These are phyloP conservation scores for Lippia alba DNA, from an alignment of 305 asterid species.

Conservation along the genomic window DNA sequence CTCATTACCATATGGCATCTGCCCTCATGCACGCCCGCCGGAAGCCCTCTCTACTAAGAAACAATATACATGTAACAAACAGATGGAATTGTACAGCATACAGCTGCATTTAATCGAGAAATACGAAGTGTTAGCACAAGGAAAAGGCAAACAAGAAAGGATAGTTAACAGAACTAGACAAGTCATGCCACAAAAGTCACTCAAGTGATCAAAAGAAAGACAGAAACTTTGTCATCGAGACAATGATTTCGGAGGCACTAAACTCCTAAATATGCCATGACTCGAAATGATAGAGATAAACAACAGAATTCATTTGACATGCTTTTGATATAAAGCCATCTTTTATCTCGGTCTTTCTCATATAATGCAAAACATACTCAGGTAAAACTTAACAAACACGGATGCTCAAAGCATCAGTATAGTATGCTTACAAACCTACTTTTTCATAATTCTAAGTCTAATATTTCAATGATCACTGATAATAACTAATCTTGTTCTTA, in stretches of 20 bases:
- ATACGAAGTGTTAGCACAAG: conserved; percentile 17
- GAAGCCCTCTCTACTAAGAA: conserved; percentile 95
- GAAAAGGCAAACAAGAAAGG: neutral
- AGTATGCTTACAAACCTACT: neutral
- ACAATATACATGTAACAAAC: conserved; percentile 83
- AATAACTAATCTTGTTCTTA: neutral
- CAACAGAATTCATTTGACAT: conserved; percentile 4
- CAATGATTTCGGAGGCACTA: neutral
- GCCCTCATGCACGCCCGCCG: conserved; percentile 96
- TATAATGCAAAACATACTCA: neutral
- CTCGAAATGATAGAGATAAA: neutral
- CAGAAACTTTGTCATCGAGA: neutral
- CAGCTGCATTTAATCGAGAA: conserved; percentile 53
- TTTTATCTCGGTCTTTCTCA: neutral
- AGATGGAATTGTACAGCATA: conserved; percentile 92
- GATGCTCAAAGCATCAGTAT: neutral
- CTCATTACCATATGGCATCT: conserved; percentile 62
- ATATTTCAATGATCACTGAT: neutral
- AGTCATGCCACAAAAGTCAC: conserved; percentile 14
- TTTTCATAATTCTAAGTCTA: neutral
- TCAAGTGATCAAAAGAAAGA: neutral
- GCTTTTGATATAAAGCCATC: conserved; percentile 10
- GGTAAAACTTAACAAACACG: neutral
- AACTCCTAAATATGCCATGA: neutral
- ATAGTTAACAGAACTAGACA: conserved; percentile 10